Conservation (phyloP, 345 rosid species). For the Isatis tinctoria region DNA sequence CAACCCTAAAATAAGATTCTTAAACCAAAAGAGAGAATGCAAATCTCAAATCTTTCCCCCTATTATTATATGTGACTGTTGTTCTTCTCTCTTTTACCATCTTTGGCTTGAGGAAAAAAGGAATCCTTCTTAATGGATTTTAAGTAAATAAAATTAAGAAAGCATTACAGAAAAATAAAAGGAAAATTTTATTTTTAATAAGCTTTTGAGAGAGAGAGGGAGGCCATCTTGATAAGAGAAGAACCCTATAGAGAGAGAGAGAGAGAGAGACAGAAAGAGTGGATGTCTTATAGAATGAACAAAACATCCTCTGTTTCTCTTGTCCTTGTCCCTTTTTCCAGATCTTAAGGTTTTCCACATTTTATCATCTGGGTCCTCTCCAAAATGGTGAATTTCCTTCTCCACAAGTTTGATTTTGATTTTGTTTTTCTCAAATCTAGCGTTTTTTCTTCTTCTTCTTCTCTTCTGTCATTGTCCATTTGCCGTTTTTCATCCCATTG, state of each 20-base stretch:
- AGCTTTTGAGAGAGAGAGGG: conserved; percentile 39
- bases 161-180: conserved; percentile 32
- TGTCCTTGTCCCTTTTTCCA: conserved; percentile 45
- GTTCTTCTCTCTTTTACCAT: conserved; percentile 49
- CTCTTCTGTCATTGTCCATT: conserved; percentile 20
- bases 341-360: conserved; percentile 69
- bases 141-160: conserved; percentile 26
- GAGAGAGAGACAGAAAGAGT: conserved; percentile 30
- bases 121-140: conserved; percentile 48
- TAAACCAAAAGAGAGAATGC: conserved; percentile 10
- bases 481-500: conserved; percentile 31
- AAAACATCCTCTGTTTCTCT: conserved; percentile 56
- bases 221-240: conserved; percentile 32
- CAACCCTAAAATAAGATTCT: conserved; percentile 29
- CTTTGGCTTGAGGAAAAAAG: conserved; percentile 37
- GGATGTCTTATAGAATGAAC: conserved; percentile 44
- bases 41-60: conserved; percentile 32
- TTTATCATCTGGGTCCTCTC: conserved; percentile 57
- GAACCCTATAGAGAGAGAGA: conserved; percentile 28
- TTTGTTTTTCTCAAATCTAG: conserved; percentile 1
- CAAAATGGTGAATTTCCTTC: conserved; percentile 51
- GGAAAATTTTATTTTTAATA: conserved; percentile 50
- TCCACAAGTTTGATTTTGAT: not conserved
- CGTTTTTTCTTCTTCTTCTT: not conserved
- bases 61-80: conserved; percentile 46